A percentile compares a stretch with the other conserved stretches of the same genome.
phyloP scores from a whole-genome alignment of 768 basidiomycete genomes.

The Russula foetens region DNA sequence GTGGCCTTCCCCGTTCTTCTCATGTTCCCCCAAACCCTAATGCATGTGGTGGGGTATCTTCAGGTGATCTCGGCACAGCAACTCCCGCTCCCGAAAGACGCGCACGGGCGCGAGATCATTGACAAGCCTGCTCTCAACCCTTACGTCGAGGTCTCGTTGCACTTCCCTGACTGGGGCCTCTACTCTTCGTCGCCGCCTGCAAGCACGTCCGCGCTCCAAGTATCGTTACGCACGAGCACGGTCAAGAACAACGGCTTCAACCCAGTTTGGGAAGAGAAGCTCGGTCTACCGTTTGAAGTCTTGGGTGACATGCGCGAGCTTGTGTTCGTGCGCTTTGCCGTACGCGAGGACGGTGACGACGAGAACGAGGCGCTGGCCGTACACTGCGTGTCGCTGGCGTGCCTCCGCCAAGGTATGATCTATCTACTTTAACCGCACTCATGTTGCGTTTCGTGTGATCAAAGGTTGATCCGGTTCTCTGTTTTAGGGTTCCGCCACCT shows the following conservation, averaged over 20 bases:
- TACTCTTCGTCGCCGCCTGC: constrained; percentile 26
- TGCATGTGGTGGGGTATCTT: neutral
- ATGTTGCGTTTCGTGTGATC: neutral
- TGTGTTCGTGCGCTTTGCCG: constrained; percentile 73
- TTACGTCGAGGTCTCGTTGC: constrained; percentile 72
- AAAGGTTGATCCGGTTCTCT: constrained; percentile 22
- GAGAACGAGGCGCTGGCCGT: constrained; percentile 63
- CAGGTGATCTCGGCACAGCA: constrained; percentile 85
- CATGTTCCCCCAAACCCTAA: neutral
- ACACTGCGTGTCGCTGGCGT: constrained; percentile 66
- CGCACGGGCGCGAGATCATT: constrained; percentile 49
- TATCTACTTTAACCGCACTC: neutral
- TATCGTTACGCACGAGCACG: constrained; percentile 49
- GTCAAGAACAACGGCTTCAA: constrained; percentile 91
- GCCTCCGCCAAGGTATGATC: constrained; percentile 58
- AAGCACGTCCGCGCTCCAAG: constrained; percentile 34
- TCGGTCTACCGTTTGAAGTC: constrained; percentile 68
- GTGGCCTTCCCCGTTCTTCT: constrained; percentile 17
- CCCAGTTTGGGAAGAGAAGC: constrained; percentile 72
- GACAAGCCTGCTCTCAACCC: constrained; percentile 57
- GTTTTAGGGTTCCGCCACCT: constrained; percentile 77
- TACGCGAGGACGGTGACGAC: constrained; percentile 55
- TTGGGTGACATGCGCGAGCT: constrained; percentile 73
- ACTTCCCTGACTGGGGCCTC: constrained; percentile 63
- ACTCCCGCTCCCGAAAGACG: constrained; percentile 66